Base-by-base conservation (phyloP, 352 stramenopile genomes). In the Phytophthora constricta region DNA sequence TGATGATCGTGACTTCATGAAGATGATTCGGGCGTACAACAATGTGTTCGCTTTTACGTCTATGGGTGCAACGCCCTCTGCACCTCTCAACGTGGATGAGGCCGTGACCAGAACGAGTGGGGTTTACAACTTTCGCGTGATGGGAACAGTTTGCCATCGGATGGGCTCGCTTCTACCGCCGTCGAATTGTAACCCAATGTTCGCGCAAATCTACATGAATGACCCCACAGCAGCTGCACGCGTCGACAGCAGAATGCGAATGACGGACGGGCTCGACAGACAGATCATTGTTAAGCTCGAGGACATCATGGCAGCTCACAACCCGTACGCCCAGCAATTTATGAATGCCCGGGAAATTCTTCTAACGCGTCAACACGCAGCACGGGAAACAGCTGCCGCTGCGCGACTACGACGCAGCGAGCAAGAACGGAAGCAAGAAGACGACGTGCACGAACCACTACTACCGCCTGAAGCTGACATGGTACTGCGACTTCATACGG, bases 131-230 rank as follows among this genome's bases (percentile, higher is more conserved):
- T 61, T 43, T 33, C 14, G 43, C 4, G 31, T 58, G 1, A 14
- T 39, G 16, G 61, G 61, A 0, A 26, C 43, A 0, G n/a, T 62
- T 4, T 51, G 61, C 19, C 52, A 61, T 20, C 46, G 2, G 1
- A 5, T 58, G 23, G 52, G 46, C 1, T 53, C 52, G 0, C 13
- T 67, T 23, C 42, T 56, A 4, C 50, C 49, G 16, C 28, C 31
- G 11, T 13, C 11, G n/a, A 47, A n/a, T 51, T 1, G 16, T 25
- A 10, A 20, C 3, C 2, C 52, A 1, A 62, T 43, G 61, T 55
- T 63, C 33, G 61, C 51, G 0, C 51, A 68, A 49, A 46, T 57
- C n/a, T 68, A 68, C 33, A 68, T 68, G 14, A 51, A 22, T 14
- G 52, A 68, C 16, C 43, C 45, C 1, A 50, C 56, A 1, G 60